Conservation (phyloP, 2,329 filamentous ascomycete genomes). For the Pestalotiopsis sp. region DNA sequence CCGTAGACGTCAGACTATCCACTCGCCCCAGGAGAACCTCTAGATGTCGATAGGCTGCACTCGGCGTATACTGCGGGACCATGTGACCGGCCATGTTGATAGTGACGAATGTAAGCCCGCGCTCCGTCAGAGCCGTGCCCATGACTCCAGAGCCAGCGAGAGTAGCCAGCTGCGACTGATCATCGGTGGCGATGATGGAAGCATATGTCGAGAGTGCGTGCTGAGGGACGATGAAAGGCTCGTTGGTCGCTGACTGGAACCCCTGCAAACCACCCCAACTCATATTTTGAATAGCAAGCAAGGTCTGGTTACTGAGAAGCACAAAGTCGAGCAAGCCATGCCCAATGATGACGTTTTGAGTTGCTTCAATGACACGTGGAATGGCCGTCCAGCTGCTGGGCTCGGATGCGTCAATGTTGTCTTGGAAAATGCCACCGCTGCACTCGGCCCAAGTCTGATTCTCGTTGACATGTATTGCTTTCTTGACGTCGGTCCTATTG, state of each 20-base stretch:
- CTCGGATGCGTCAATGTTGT: conserved; percentile 49
- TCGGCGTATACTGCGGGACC: conserved; percentile 68
- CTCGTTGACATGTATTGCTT: conserved; percentile 64
- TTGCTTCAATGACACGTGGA: conserved; percentile 72
- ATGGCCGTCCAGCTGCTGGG: conserved; percentile 61
- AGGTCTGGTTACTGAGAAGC: conserved; percentile 67
- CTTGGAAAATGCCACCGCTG: conserved; percentile 37
- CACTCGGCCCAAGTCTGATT: conserved; percentile 31
- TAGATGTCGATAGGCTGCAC: conserved; percentile 69
- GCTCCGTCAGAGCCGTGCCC: conserved; percentile 72
- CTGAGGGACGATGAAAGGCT: conserved; percentile 71
- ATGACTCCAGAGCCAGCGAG: conserved; percentile 66
- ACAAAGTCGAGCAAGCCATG: conserved; percentile 73
- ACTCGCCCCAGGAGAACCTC: conserved; percentile 77
- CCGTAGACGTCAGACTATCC: conserved; percentile 33
- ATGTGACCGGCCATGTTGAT: conserved; percentile 65
- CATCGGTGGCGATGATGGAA: conserved; percentile 17
- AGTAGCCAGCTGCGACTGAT: conserved; percentile 42
- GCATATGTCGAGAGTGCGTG: conserved; percentile 36
- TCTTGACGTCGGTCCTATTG: conserved; percentile 70
- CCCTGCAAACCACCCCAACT: conserved; percentile 75
- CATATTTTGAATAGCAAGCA: conserved; percentile 79
- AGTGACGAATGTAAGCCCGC: conserved; percentile 70
- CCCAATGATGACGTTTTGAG: conserved; percentile 72
- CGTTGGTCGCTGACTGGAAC: conserved; percentile 62